These are phyloP conservation scores for Adenanthera pavonina DNA, from an alignment of 306 rosid genomes.

Conservation along the genomic window DNA sequence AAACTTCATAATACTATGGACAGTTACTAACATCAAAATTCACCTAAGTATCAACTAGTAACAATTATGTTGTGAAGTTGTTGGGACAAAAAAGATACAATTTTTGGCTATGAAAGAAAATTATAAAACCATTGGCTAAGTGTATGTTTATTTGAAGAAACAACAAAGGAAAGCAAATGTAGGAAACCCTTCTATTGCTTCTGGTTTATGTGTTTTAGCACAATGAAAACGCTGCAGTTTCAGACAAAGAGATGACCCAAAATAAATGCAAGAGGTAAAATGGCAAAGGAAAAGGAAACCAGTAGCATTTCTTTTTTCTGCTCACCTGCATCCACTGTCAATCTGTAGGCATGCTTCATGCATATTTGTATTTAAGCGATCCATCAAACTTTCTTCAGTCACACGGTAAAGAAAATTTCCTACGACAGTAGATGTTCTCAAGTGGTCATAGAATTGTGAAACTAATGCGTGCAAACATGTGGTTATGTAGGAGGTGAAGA, in stretches of 20 bases:
- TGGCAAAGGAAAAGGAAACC: constrained; percentile 8
- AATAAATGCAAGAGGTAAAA: constrained; percentile 22
- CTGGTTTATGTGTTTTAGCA: background rate
- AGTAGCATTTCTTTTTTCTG: background rate
- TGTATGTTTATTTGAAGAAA: background rate
- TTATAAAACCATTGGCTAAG: background rate
- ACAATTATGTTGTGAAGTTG: no score
- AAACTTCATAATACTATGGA: no score
- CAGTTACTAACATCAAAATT: no score
- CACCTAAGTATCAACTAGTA: no score
- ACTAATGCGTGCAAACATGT: background rate
- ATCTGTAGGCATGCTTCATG: constrained; percentile 72
- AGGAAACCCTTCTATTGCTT: constrained; percentile 9
- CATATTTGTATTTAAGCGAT: constrained; percentile 65
- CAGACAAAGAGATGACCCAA: background rate
- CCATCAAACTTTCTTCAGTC: constrained; percentile 71
- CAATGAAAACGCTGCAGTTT: constrained; percentile 18
- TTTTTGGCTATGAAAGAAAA: constrained; percentile 4
- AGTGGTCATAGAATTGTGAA: constrained; percentile 5
- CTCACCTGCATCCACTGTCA: constrained; percentile 72
- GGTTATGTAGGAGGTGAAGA: background rate
- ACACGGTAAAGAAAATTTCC: constrained; percentile 53
- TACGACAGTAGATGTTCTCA: constrained; percentile 30
- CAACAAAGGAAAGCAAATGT: background rate
- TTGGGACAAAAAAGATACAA: no score